These are phyloP conservation scores for Aspergillus versicolor DNA, from an alignment of 2,329 filamentous ascomycete species.

Conservation along the genomic window DNA sequence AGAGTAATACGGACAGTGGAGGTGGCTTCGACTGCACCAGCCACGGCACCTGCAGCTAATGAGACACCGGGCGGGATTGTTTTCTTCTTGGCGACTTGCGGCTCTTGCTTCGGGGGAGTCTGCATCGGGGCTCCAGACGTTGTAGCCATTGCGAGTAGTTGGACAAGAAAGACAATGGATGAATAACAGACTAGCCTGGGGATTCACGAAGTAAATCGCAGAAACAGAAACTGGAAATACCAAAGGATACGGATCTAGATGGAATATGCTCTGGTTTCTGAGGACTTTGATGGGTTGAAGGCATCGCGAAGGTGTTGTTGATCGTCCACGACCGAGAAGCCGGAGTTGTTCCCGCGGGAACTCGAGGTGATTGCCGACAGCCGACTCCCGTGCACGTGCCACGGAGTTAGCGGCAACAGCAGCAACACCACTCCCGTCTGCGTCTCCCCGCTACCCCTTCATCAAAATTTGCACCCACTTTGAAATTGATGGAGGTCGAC, in stretches of 20 bases:
- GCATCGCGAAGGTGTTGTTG: background rate
- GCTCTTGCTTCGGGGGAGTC: background rate
- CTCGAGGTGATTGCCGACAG: background rate
- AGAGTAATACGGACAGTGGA: slow-evolving; percentile 40
- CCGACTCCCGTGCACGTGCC: background rate
- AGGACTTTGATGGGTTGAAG: background rate
- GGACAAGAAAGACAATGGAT: background rate
- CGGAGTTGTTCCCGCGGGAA: background rate
- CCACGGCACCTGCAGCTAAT: slow-evolving; percentile 51
- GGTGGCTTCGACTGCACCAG: slow-evolving; percentile 54
- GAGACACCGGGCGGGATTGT: slow-evolving; percentile 44
- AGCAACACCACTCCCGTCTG: background rate
- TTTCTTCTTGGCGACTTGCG: background rate
- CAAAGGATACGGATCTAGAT: background rate
- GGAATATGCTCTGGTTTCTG: background rate
- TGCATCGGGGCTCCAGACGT: background rate
- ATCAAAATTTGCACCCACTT: background rate
- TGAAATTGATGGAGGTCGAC: background rate
- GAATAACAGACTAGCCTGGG: background rate
- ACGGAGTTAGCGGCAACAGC: background rate
- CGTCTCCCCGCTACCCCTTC: background rate
- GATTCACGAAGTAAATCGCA: background rate
- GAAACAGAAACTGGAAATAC: background rate
- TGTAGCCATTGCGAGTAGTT: background rate
- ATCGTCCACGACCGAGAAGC: background rate